A percentile compares a stretch with the other conserved stretches of the same genome.
Conservation (phyloP, 768 basidiomycete genomes). For the Podaxis sp. region DNA sequence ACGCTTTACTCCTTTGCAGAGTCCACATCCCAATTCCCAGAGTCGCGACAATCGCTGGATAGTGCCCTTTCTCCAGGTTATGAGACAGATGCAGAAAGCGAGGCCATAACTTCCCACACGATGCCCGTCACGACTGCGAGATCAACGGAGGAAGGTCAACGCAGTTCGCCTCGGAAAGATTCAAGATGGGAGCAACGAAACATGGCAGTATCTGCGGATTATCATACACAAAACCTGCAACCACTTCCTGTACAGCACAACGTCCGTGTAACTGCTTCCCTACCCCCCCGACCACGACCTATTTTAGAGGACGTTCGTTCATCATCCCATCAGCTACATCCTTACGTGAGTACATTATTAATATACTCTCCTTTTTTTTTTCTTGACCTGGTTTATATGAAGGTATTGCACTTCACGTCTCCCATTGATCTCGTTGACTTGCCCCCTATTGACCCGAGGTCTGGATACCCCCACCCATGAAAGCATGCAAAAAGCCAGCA, state of each 20-base stretch:
- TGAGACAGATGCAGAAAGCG: constrained; percentile 35
- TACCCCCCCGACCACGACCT: constrained; percentile 9
- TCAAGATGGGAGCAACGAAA: constrained; percentile 10
- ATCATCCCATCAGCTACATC: constrained; percentile 33
- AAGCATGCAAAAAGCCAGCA: background rate
- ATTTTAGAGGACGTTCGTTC: constrained; percentile 10
- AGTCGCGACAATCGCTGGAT: constrained; percentile 24
- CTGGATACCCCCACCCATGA: background rate
- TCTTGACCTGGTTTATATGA: constrained; percentile 4
- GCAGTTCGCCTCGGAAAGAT: constrained; percentile 3
- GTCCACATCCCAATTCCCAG: constrained; percentile 4
- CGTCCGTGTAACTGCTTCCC: constrained; percentile 18
- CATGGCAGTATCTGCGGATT: constrained; percentile 13
- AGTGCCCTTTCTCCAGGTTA: constrained; percentile 36
- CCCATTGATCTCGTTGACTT: constrained; percentile 38
- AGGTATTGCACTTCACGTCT: constrained; percentile 44
- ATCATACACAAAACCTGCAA: constrained; percentile 4
- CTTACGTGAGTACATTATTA: constrained; percentile 32
- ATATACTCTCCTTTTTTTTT: background rate
- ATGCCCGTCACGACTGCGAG: constrained; percentile 15
- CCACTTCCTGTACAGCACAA: constrained; percentile 11
- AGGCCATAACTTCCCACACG: constrained; percentile 24
- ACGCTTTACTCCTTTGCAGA: background rate
- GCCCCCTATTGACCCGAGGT: background rate
- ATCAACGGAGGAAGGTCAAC: constrained; percentile 6